Conservation (phyloP, 495 filamentous ascomycete genomes). For the Cudoniella acicularis region DNA sequence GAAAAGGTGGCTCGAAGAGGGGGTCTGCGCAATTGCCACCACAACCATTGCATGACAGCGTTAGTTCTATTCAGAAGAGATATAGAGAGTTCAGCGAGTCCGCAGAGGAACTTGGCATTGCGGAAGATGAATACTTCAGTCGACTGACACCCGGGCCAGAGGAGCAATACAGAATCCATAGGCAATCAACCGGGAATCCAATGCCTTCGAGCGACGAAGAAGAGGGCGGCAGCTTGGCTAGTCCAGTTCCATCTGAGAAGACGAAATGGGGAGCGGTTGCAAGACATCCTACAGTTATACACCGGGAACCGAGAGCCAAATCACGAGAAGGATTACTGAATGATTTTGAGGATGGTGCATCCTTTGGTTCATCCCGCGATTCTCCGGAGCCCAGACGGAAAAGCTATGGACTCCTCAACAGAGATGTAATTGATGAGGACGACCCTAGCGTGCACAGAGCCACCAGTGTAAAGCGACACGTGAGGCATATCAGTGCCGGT, state of each 20-base stretch:
- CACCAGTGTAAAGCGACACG: constrained; percentile 62
- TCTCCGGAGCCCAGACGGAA: constrained; percentile 22
- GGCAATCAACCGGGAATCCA: constrained; percentile 18
- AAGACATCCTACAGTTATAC: constrained; percentile 52
- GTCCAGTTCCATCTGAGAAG: constrained; percentile 16
- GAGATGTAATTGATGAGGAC: constrained; percentile 44
- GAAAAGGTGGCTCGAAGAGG: constrained; percentile 38
- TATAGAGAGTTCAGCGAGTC: constrained; percentile 44
- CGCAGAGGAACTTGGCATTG: constrained; percentile 58
- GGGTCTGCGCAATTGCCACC: constrained; percentile 26
- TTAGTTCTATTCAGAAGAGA: constrained; percentile 38
- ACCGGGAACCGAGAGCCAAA: constrained; percentile 45
- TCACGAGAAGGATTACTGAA: constrained; percentile 36
- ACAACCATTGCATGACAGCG: constrained; percentile 35
- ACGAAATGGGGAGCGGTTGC: constrained; percentile 42
- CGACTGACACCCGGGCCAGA: constrained; percentile 46
- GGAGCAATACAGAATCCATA: constrained; percentile 22
- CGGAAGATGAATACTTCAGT: constrained; percentile 62
- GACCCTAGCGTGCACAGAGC: constrained; percentile 51
- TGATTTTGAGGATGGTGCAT: constrained; percentile 36
- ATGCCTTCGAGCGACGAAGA: constrained; percentile 29
- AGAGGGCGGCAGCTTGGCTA: constrained; percentile 22
- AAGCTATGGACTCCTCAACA: constrained; percentile 30
- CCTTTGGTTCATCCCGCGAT: constrained; percentile 35
- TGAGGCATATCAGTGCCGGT: constrained; percentile 67